A percentile compares a stretch with the other conserved stretches of the same genome.
These are phyloP conservation scores for Chionographis japonica DNA, from an alignment of 106 monocot species.

Conservation along the genomic window DNA sequence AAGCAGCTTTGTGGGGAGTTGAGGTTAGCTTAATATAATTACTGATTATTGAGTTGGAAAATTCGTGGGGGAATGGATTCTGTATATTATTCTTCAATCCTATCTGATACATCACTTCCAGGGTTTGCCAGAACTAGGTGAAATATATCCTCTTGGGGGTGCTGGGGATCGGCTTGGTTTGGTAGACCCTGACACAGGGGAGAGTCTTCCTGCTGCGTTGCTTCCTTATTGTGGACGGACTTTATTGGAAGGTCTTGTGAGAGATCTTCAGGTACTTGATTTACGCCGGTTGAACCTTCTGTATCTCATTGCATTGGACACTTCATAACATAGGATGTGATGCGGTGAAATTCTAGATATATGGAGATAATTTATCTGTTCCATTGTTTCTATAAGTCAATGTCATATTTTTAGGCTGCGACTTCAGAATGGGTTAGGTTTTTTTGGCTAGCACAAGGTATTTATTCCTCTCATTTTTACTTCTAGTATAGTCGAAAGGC, in stretches of 20 bases:
- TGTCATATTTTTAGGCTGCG: no score
- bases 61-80: not conserved
- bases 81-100: not conserved
- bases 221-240: constrained; percentile 85
- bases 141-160: constrained; percentile 98
- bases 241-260: constrained; percentile 82
- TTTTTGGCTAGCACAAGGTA: no score
- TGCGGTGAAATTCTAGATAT: no score
- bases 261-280: constrained; percentile 84
- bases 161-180: constrained; percentile 95
- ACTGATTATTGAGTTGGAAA: not conserved
- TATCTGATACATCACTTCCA: constrained; percentile 18
- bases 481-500: no score
- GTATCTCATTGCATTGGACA: not conserved
- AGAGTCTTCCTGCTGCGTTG: constrained; percentile 93
- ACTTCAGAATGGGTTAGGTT: no score
- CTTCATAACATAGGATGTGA: no score
- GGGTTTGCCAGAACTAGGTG: constrained; percentile 94
- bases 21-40: constrained; percentile 43
- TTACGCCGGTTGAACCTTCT: not conserved
- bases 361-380: no score
- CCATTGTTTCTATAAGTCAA: no score
- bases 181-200: constrained; percentile 66
- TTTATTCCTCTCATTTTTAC: no score
- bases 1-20: constrained; percentile 95